A percentile compares a stretch with the other conserved stretches of the same genome.
Evolutionary conservation across 768 basidiomycete species (phyloP).

Genomic region (Lyophyllum semitale): DNA sequence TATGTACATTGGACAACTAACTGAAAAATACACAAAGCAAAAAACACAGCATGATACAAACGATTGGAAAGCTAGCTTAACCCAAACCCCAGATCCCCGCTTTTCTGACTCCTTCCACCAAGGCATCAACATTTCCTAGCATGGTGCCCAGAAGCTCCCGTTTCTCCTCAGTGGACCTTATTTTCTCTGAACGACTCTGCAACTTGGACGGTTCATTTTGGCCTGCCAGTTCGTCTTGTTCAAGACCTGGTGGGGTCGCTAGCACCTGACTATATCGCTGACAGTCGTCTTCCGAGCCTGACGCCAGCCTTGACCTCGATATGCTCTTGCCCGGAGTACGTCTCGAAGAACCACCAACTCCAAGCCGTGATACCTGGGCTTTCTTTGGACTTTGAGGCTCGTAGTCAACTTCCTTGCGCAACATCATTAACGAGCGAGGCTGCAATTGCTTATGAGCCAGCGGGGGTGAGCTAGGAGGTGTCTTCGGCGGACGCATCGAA

Average conservation of each 20-base stretch:
- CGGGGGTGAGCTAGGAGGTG: constrained; percentile 28
- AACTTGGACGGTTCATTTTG: constrained; percentile 14
- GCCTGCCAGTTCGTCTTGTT: constrained; percentile 6
- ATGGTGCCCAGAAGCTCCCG: constrained; percentile 77
- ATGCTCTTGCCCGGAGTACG: constrained; percentile 15
- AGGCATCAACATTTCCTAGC: constrained; percentile 88
- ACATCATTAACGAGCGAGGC: constrained; percentile 60
- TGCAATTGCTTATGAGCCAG: constrained; percentile 31
- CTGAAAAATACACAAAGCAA: constrained; percentile 9
- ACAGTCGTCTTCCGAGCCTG: constrained; percentile 20
- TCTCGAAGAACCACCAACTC: constrained; percentile 15
- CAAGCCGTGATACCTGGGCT: constrained; percentile 20
- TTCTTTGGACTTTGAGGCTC: constrained; percentile 73
- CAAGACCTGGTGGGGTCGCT: constrained; percentile 1
- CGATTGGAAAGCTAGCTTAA: constrained; percentile 9
- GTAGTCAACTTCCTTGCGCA: constrained; percentile 72
- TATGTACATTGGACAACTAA: constrained; percentile 4
- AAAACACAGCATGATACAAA: constrained; percentile 14
- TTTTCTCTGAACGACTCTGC: constrained; percentile 19
- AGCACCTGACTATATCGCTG: constrained; percentile 8
- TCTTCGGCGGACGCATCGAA: constrained; percentile 22
- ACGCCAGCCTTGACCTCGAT: constrained; percentile 16
- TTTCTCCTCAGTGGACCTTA: constrained; percentile 78
- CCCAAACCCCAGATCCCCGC: constrained; percentile 86
- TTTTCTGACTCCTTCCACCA: constrained; percentile 84